Base-by-base conservation (phyloP, 2,329 filamentous ascomycete genomes). In the Arthrobotrys sinensis region DNA sequence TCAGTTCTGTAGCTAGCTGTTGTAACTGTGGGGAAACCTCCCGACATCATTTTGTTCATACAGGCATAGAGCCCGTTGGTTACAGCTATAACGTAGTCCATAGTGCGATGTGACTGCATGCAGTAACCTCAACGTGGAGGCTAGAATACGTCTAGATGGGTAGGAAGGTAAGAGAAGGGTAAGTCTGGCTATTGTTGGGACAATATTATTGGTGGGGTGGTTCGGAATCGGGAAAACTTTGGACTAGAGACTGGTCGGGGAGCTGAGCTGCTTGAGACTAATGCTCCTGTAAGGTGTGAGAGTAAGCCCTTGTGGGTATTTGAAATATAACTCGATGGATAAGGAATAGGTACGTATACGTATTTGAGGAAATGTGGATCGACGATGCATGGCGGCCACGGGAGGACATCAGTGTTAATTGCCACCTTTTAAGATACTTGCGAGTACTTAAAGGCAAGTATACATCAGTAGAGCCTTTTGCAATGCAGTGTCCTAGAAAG, bases 131-230 rank as follows among this genome's bases (percentile, higher is more conserved):
- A 19, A 43, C 16, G 28, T 11, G 36, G 36, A 43, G 36, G 19
- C 19, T 60, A n/a, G 55, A 60, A 43, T 40, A 60, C 36, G 55
- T 60, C 36, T 43, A 60, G 55, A 60, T 43, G 34, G 36, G 11
- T 24, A 40, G 16, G 21, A 60, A 28, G 19, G 12, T 57, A 60
- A 19, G 5, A 60, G 55, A 60, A 60, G 55, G 36, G 52, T n/a
- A 57, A 57, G 52, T 38, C 52, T 32, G 32, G 34, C 12, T 38
- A 38, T 57, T 57, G 52, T 57, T 57, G 52, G 52, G 52, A 57
- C 52, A 57, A 38, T 36, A 1, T 16, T 38, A 60, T 60, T 60
- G 55, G 55, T 60, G 36, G 55, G 52, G 55, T 60, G 7, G 34
- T n/a, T 60, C 55, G 36, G 34, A 60, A 43, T 60, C 34, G 55